Evolutionary conservation across 345 rosid species (phyloP).

Genomic region (Lepidium sativum): DNA sequence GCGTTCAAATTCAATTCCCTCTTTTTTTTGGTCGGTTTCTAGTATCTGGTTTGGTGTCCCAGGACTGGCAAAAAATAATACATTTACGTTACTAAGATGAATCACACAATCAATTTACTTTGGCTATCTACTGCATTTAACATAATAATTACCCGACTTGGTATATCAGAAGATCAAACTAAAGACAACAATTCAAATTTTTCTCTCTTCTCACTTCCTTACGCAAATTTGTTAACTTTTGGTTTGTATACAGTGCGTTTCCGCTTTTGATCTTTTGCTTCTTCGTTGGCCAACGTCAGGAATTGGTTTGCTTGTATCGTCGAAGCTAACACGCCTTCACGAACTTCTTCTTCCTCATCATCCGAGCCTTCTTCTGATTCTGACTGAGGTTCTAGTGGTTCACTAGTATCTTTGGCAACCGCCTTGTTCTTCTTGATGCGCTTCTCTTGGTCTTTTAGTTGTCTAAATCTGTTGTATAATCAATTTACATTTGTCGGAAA

Average conservation of each 20-base stretch:
- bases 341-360: slow-evolving; percentile 55
- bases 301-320: slow-evolving; percentile 42
- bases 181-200: neutral
- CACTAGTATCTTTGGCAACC: slow-evolving; percentile 36
- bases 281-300: slow-evolving; percentile 59
- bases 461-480: slow-evolving; percentile 54
- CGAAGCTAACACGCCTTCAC: slow-evolving; percentile 67
- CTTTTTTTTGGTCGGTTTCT: no score
- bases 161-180: slow-evolving; percentile 21
- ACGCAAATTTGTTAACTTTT: neutral
- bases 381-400: slow-evolving; percentile 37
- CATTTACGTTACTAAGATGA: neutral
- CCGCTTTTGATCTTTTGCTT: slow-evolving; percentile 84
- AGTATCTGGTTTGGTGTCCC: no score
- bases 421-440: slow-evolving; percentile 50
- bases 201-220: neutral
- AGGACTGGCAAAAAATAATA: no score
- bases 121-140: neutral
- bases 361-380: slow-evolving; percentile 58
- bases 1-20: no score
- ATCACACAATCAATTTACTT: slow-evolving; percentile 17
- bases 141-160: slow-evolving; percentile 6
- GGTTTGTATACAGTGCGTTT: slow-evolving; percentile 61
- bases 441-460: slow-evolving; percentile 65
- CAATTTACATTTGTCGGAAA: neutral